Base-by-base conservation (phyloP, 495 filamentous ascomycete species). In the Chaetomium cochliodes region DNA sequence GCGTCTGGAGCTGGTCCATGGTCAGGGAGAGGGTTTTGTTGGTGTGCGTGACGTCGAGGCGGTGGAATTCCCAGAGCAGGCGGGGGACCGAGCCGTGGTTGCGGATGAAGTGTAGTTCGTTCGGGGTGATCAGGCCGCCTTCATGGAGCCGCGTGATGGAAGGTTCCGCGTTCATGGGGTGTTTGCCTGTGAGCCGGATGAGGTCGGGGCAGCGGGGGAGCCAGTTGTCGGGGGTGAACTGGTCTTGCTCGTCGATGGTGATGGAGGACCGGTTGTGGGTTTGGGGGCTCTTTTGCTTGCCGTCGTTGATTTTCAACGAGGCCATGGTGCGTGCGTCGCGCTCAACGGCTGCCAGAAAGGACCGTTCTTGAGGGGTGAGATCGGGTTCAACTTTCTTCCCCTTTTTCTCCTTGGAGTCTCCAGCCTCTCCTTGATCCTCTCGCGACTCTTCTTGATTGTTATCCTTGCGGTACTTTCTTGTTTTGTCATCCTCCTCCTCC, bases 141-240 rank as follows among this genome's bases (percentile, higher is more conserved):
- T 55, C 50, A 26, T 61, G 58, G 16, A 68, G 62, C 2, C 52
- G 50, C 0, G 50, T 16, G 22, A 68, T 41, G 0, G 66, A 3
- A 3, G 66, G 66, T 11, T 68, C 66, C 11, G 53, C 63, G 26
- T 68, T 65, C 52, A 68, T 61, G 44, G 66, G 63, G 47, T 68
- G 66, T 4, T 65, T 68, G 11, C 58, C 63, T 15, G 58, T 65
- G 25, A 62, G 51, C 0, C 66, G 66, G 33, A 65, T 65, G 0
- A 68, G 33, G 23, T 57, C 53, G 3, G 58, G 52, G 30, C 51
- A 65, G 37, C 63, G 58, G 8, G 66, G 66, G 4, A 65, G 58
- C 66, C 66, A 68, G 57, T 65, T 68, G 66, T 68, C 63, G 15
- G 63, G 66, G 4, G 66, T 65, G 39, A 65, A 68, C 23, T 65